Base-by-base conservation (phyloP, 2,329 filamentous ascomycete species). In the Fusarium denticulatum region DNA sequence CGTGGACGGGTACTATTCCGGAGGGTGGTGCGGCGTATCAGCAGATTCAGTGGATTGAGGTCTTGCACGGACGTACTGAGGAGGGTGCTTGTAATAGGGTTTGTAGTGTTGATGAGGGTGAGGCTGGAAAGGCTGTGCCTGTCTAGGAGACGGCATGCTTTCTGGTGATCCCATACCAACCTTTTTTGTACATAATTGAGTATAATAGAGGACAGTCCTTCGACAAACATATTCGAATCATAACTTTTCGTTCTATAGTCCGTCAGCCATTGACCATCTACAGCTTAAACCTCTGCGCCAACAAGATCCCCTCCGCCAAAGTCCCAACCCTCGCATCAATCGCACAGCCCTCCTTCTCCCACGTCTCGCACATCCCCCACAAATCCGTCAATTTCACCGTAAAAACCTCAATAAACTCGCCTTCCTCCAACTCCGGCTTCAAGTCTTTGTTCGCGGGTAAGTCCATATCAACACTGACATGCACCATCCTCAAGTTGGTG, bases 381-480 rank as follows among this genome's bases (percentile, higher is more conserved):
- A 96, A 81, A 20, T 87, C 84, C 26, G 82, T 84, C 47, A 96
- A 79, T 11, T 90, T 91, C 13, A 94, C 86, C 14, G 88, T 89
- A 77, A 96, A 95, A 39, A 91, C 91, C 80, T 95, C 93, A 78
- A 96, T 95, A 79, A 95, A 95, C 82, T 96, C 93, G 71, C 90
- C 92, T 32, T 95, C 93, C 79, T 96, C 93, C 12, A 95, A 85
- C 78, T 92, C 84, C 0, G 93, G 91, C 80, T 90, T 86, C 3
- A 89, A 90, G 60, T 93, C 85, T 79, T 91, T 88, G 79, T 96
- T 96, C 76, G 90, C 90, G 0, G 91, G 88, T 3, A 90, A 83
- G 9, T 83, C 86, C 86, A 93, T 89, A 80, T 96, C 92, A 71
- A 96, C 89, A 3, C 85, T 88, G 46, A 95, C 89, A 78, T 95